Percentiles rank a stretch among this genome's conserved stretches.
Evolutionary conservation across 225 moss, liverwort and hornwort species (phyloP).

Genomic region (Polytrichum commune): DNA sequence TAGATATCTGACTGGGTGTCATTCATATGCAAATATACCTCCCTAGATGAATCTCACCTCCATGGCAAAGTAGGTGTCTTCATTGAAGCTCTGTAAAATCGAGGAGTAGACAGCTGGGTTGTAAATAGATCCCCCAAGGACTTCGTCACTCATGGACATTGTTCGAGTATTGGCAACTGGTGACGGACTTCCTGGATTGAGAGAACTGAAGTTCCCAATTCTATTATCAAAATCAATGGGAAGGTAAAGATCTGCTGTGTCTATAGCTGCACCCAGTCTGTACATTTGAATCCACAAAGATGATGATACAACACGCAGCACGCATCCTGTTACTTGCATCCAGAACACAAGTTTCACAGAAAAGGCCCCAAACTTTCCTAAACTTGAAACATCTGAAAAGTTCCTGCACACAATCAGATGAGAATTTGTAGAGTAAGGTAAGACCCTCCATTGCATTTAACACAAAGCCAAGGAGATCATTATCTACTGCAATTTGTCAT

Average conservation of each 20-base stretch:
- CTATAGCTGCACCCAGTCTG: conserved; percentile 63
- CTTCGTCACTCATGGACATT: conserved; percentile 49
- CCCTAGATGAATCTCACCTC: conserved; percentile 37
- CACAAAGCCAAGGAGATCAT: too few species aligned
- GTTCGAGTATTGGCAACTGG: conserved; percentile 35
- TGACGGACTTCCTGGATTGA: conserved; percentile 27
- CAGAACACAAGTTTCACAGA: conserved; percentile 76
- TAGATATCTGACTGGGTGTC: background rate
- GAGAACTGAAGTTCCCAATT: conserved; percentile 38
- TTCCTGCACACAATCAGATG: conserved; percentile 32
- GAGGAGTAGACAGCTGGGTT: conserved; percentile 66
- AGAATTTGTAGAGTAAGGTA: too few species aligned
- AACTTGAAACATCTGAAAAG: conserved; percentile 37
- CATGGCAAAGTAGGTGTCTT: conserved; percentile 55
- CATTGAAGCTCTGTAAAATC: conserved; percentile 46
- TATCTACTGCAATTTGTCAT: too few species aligned
- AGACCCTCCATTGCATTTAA: too few species aligned
- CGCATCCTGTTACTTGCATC: conserved; percentile 79
- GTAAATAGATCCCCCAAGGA: conserved; percentile 90
- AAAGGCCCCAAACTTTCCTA: conserved; percentile 56
- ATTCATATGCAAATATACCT: background rate
- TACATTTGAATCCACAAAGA: conserved; percentile 93
- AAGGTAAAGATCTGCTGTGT: conserved; percentile 40
- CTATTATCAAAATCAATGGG: conserved; percentile 71
- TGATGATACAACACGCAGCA: conserved; percentile 71